A percentile compares a stretch with the other conserved stretches of the same genome.
phyloP scores from a whole-genome alignment of 2,329 filamentous ascomycete genomes.

The Curvularia eragrostidis region DNA sequence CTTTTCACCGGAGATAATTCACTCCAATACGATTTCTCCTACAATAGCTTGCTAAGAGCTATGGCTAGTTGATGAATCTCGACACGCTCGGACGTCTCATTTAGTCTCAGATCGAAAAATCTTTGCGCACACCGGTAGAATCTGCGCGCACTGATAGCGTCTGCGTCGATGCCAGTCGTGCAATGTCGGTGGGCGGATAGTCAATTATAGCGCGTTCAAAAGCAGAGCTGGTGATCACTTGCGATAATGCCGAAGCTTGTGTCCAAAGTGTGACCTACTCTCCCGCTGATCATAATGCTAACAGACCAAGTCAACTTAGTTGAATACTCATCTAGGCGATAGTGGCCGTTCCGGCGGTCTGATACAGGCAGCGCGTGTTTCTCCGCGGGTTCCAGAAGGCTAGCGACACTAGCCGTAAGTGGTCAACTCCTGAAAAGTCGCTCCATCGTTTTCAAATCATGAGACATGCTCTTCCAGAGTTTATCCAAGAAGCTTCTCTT shows the following conservation, averaged over 20 bases:
- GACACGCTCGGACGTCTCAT: background rate
- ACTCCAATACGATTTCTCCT: constrained; percentile 10
- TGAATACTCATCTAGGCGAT: background rate
- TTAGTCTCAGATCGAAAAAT: background rate
- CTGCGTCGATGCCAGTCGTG: background rate
- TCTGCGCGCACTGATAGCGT: background rate
- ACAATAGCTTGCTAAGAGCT: background rate
- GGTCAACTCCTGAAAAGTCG: background rate
- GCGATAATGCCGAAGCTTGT: background rate
- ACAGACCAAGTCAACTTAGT: background rate
- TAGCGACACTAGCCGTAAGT: constrained; percentile 4
- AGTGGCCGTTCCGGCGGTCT: background rate
- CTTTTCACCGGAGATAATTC: constrained; percentile 28
- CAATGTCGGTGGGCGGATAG: background rate
- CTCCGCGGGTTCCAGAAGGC: constrained; percentile 24
- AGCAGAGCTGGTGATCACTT: background rate
- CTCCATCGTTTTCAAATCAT: background rate
- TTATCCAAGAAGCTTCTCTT: constrained; percentile 15
- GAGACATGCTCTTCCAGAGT: background rate
- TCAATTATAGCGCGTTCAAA: background rate
- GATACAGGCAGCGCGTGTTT: constrained; percentile 12
- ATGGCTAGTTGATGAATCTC: background rate
- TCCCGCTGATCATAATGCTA: background rate
- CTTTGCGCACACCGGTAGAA: background rate
- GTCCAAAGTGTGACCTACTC: background rate